Evolutionary conservation across 1,284 basidiomycete species (phyloP), one percentile per base, ranked within the genome.

Genomic region (Dichomitus squalens): DNA sequence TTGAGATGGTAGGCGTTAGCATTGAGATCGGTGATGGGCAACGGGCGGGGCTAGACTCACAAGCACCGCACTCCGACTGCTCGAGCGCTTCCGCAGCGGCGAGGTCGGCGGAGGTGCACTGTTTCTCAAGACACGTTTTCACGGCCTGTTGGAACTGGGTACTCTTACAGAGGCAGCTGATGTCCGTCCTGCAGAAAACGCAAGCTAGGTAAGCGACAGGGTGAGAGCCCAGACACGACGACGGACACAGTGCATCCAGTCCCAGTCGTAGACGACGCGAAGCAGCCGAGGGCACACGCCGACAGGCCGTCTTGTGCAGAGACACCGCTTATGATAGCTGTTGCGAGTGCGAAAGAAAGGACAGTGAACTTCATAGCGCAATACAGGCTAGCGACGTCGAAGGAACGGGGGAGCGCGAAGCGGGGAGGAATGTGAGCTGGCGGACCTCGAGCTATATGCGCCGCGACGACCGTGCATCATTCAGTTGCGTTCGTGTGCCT

Each of bases 141-240:
- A 52, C 56, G 5, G 61, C 46, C 14, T 9, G 7, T 44, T 67
- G 59, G 64, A 61, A 67, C 20, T 53, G 36, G 5, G 31, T 4
- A 35, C 41, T 59, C 20, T 34, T 40, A 57, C 66, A 67, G 51
- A 67, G 27, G 52, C 64, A 65, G 2, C 36, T 2, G 7, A 57
- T 2, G 41, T 65, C 48, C 35, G 60, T 52, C 39, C 64, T 65
- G 27, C n/a, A 25, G 7, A 16, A n/a, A 7, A n/a, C 9, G 7
- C 3, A 21, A 18, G 18, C 12, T 29, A 14, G 8, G 34, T 38
- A 7, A 49, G 49, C 11, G 21, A n/a, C 14, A 18, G 1, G 8
- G 29, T 9, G 14, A 9, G 39, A 29, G 6, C 11, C 6, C 14
- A 8, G 31, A n/a, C 2, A 27, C 14, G 25, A 9, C 16, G 47